These are phyloP conservation scores for Carex arenaria DNA, from an alignment of 202 grass and related monocot genomes.

Conservation along the genomic window DNA sequence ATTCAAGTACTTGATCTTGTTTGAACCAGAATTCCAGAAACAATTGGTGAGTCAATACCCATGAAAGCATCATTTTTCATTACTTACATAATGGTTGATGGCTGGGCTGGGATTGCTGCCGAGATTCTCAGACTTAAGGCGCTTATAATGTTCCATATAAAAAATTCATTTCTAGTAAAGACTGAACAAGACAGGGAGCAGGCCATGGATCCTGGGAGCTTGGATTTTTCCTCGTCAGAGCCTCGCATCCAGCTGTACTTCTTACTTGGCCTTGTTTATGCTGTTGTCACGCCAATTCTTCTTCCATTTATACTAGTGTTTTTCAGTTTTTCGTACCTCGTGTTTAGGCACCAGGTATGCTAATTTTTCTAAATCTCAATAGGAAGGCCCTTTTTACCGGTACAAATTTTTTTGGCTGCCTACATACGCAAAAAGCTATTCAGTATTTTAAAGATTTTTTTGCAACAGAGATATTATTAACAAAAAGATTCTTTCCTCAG, in stretches of 20 bases:
- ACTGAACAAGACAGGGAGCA: constrained; percentile 78
- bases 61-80: constrained; percentile 99
- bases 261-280: constrained; percentile 90
- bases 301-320: constrained; percentile 89
- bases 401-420: background rate
- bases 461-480: background rate
- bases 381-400: background rate
- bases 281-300: constrained; percentile 73
- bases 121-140: constrained; percentile 88
- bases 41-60: constrained; percentile 78
- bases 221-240: constrained; percentile 79
- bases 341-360: constrained; percentile 89
- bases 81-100: constrained; percentile 91
- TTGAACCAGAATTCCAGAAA: constrained; percentile 68
- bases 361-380: background rate
- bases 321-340: constrained; percentile 83
- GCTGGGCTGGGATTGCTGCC: constrained; percentile 84
- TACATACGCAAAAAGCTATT: background rate
- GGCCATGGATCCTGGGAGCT: constrained; percentile 83
- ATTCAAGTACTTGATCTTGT: constrained; percentile 9
- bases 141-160: constrained; percentile 76
- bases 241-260: constrained; percentile 88
- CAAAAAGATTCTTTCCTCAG: background rate
- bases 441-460: background rate
- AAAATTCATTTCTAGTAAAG: constrained; percentile 88